phyloP scores from a whole-genome alignment of 768 basidiomycete species.

The Fomitopsis pulvina region DNA sequence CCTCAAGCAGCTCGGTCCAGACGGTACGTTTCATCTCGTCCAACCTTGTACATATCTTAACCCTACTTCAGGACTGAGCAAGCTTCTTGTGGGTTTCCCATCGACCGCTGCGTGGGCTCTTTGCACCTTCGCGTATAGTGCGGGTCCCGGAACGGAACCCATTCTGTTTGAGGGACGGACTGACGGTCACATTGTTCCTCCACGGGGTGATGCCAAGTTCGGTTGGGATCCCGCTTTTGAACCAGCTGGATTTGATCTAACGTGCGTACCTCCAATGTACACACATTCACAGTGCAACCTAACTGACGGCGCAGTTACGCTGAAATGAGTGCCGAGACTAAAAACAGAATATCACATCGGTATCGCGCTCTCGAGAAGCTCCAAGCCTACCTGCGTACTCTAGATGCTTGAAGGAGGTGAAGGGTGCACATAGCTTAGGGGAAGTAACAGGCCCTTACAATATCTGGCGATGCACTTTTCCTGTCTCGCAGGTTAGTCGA shows the following conservation, averaged over 20 bases:
- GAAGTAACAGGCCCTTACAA: too few relatives aligned
- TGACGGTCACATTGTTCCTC: conserved; percentile 82
- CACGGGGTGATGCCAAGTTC: conserved; percentile 72
- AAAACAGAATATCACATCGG: conserved; percentile 62
- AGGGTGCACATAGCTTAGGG: background rate
- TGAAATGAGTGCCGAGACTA: conserved; percentile 58
- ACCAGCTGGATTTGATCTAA: conserved; percentile 66
- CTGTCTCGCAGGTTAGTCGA: too few relatives aligned
- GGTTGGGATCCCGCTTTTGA: conserved; percentile 93
- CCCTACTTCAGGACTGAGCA: conserved; percentile 58
- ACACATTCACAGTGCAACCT: background rate
- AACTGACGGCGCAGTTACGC: conserved; percentile 39
- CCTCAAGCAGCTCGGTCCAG: conserved; percentile 73
- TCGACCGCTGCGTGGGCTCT: conserved; percentile 81
- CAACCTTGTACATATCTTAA: background rate
- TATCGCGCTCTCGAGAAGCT: conserved; percentile 58
- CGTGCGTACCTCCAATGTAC: conserved; percentile 47
- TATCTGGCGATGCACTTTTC: too few relatives aligned
- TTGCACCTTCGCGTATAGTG: conserved; percentile 93
- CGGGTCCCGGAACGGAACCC: conserved; percentile 75
- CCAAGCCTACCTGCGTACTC: conserved; percentile 30
- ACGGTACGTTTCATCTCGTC: conserved; percentile 41
- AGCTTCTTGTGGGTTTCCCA: conserved; percentile 68
- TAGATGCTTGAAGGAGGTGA: conserved; percentile 3
- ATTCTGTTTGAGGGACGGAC: conserved; percentile 84